These are phyloP conservation scores for Tritrichomonas musculus DNA, from an alignment of 208 protist genomes.

Conservation along the genomic window DNA sequence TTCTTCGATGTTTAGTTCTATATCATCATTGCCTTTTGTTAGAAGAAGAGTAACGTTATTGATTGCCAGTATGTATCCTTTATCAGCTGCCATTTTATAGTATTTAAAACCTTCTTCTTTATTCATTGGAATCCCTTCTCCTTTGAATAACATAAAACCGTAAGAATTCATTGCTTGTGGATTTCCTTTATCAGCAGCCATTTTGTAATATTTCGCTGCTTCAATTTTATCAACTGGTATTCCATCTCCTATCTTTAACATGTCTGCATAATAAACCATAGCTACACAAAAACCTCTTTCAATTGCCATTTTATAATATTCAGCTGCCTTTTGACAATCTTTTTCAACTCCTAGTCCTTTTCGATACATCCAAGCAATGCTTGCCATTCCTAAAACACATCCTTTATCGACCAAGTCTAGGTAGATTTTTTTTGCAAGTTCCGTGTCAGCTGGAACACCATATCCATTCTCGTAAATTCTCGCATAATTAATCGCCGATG, in stretches of 20 bases:
- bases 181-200: too few species aligned
- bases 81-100: neutral
- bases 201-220: too few species aligned
- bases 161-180: too few species aligned
- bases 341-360: neutral
- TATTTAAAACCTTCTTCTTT: neutral
- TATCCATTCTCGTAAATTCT: too few species aligned
- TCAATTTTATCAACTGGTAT: too few species aligned
- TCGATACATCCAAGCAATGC: neutral
- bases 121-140: neutral
- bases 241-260: too few species aligned
- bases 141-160: neutral
- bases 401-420: too few species aligned
- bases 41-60: neutral
- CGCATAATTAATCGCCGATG: neutral
- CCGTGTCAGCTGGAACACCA: too few species aligned
- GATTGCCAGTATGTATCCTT: neutral
- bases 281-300: neutral
- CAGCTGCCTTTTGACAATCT: neutral
- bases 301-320: neutral
- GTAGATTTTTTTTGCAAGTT: too few species aligned
- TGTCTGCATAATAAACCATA: neutral
- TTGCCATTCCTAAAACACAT: too few species aligned
- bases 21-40: neutral
- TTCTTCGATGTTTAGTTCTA: neutral